Base-by-base conservation (phyloP, 2,329 filamentous ascomycete species). In the Monilinia polystroma region DNA sequence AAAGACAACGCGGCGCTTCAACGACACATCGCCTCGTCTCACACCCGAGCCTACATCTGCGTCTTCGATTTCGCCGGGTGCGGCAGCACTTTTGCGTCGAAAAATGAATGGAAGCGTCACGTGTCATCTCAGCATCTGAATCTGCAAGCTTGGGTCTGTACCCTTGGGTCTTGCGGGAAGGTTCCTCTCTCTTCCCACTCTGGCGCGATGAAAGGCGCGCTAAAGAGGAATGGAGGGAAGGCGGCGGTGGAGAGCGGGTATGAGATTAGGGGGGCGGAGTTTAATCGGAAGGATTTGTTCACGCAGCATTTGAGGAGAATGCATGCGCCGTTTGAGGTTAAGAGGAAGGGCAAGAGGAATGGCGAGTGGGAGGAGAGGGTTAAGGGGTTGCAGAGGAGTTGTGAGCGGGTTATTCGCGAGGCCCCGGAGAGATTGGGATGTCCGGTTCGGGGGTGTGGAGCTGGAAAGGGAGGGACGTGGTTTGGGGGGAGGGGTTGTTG, bases 71-170 rank as follows among this genome's bases (percentile, higher is more conserved):
- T 86, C 66, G 95, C 93, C 66, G 90, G 90, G 45, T 98, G 94
- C 79, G 71, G 69, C 0, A 85, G 87, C 2, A 87, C 83, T 0
- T 97, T 97, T 74, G 83, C 85, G 3, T 88, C 84, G 72, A 97
- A 96, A 80, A 97, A 97, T 76, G 93, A 97, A 77, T 97, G 94
- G 94, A 97, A 97, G 78, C 87, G 94, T 0, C 94, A 98, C 75
- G 87, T 94, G 73, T 80, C 82, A 43, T 90, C 90, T 0, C 90
- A 96, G 75, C 94, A 98, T 75, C 81, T 97, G 29, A 85, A 88
- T 64, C 81, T 91, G 3, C 80, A 84, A 55, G 90, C 88, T 78
- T 97, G 89, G 86, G 82, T 89, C 67, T 98, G 93, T 79, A 74
- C 78, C 35, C 72, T 75, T 14, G 75, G 74, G 32, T 76, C 73